Evolutionary conservation across 2,329 filamentous ascomycete species (phyloP), one percentile per base, ranked within the genome.

Genomic region (Botrytis squamosa): DNA sequence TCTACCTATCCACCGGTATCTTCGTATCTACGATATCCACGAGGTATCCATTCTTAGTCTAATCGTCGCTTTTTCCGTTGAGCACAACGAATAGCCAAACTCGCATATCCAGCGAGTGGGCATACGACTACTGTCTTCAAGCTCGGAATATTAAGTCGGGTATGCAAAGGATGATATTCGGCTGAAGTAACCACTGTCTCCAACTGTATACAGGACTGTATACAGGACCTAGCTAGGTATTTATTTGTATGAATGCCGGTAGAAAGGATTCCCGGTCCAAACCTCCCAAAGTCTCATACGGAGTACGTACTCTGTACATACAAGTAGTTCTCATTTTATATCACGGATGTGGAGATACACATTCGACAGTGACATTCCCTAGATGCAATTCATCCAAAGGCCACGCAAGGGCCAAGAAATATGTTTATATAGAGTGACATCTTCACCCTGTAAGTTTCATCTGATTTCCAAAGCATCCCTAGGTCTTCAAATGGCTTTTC

Each of bases 331-430:
- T 10, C 8, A 0, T 29, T 42, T 42, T 42, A 63, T 63, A 63
- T 40, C 60, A 40, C 25, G 38, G 12, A 42, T 63, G 60, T 63
- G 38, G 36, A 63, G 60, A 38, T 63, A 12, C n/a, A 18, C 18
- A 25, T 64, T 46, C 59, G n/a, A 25, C 36, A 9, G 22, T 62
- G 59, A 62, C 59, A 62, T 62, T 9, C 59, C 29, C 63, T 3
- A 66, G 0, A 46, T 49, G 42, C 44, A n/a, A 38, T 66, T 66
- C 64, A 66, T 66, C 33, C 64, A 66, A 66, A 49, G 44, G 64
- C 44, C 64, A 66, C 44, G 64, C 64, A 66, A 49, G 29, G 33
- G 42, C 44, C 64, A 66, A 36, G 33, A 52, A 10, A 66, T n/a
- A 38, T n/a, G 9, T 52, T 12, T 25, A 40, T 16, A 36, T 25